Conservation (phyloP, 2,329 filamentous ascomycete species). For the Bipolaris zeicola region DNA sequence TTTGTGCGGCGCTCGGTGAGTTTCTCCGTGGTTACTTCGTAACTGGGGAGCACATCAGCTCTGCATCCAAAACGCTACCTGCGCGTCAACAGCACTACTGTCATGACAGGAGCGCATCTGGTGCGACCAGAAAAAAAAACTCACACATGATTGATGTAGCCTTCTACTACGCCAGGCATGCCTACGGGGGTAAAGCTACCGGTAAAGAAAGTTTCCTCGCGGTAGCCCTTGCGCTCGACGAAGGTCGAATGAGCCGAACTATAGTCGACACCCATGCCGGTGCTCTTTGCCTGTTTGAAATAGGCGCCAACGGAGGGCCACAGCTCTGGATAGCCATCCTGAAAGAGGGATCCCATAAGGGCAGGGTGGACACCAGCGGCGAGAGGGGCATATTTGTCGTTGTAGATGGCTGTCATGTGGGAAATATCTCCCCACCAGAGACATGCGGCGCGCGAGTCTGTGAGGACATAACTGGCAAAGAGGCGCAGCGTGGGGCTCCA, state of each 20-base stretch:
- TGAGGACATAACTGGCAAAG: conserved; percentile 39
- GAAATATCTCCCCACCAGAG: conserved; percentile 40
- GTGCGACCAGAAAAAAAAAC: neutral
- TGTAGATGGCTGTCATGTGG: conserved; percentile 43
- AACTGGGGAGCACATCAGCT: conserved; percentile 17
- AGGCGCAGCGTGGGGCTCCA: conserved; percentile 39
- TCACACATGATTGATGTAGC: conserved; percentile 22
- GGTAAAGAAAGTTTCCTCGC: conserved; percentile 42
- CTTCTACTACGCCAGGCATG: conserved; percentile 27
- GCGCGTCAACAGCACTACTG: neutral
- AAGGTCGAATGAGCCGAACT: conserved; percentile 28
- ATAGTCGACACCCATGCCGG: conserved; percentile 34
- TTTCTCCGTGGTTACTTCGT: conserved; percentile 42
- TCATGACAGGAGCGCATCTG: neutral
- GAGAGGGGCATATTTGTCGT: conserved; percentile 38
- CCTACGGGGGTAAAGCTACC: conserved; percentile 42
- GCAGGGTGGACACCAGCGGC: conserved; percentile 34
- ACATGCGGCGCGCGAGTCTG: conserved; percentile 40
- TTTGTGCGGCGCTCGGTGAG: conserved; percentile 40
- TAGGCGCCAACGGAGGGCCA: conserved; percentile 28
- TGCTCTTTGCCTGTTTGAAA: conserved; percentile 33
- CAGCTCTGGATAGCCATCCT: conserved; percentile 38
- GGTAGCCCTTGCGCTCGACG: conserved; percentile 38
- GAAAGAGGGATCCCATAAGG: conserved; percentile 42
- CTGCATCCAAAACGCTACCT: neutral